These are phyloP conservation scores for Takakia lepidozioides DNA, from an alignment of 225 moss, liverwort and hornwort genomes.

Conservation along the genomic window DNA sequence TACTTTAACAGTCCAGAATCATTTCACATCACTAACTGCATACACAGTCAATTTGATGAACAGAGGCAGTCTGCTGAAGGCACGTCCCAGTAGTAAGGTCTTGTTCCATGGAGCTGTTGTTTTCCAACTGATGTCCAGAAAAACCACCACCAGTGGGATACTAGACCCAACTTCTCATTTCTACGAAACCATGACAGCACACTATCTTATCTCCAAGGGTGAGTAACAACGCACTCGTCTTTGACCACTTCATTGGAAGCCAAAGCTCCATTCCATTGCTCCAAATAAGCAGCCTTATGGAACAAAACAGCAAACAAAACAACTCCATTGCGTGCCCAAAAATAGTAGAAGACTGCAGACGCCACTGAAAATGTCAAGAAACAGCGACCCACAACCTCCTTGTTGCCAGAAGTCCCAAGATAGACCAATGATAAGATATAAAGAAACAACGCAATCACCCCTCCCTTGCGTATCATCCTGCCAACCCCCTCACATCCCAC, in stretches of 20 bases:
- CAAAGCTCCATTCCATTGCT: slow-evolving; percentile 4
- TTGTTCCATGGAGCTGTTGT: not conserved
- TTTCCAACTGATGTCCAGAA: no score
- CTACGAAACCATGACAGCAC: no score
- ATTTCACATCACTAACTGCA: not conserved
- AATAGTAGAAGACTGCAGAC: slow-evolving; percentile 46
- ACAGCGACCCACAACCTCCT: slow-evolving; percentile 43
- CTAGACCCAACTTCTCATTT: no score
- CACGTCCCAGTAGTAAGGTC: not conserved
- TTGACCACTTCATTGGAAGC: slow-evolving; percentile 1
- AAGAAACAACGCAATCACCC: slow-evolving; percentile 39
- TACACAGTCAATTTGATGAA: not conserved
- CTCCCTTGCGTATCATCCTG: slow-evolving; percentile 55
- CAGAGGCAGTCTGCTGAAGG: not conserved
- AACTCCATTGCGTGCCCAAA: slow-evolving; percentile 44
- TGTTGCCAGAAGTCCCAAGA: slow-evolving; percentile 31
- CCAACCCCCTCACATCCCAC: slow-evolving; percentile 3
- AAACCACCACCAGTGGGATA: no score
- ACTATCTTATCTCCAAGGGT: no score
- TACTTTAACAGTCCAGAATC: no score
- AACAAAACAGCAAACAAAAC: slow-evolving; percentile 37
- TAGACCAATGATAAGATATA: slow-evolving; percentile 35
- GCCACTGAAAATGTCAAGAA: slow-evolving; percentile 39
- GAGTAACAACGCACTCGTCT: slow-evolving; percentile 4
- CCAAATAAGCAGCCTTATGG: slow-evolving; percentile 22